Evolutionary conservation across 169 alveolate species (phyloP), one percentile per base, ranked within the genome.

Genomic region (Eimeria praecox): DNA sequence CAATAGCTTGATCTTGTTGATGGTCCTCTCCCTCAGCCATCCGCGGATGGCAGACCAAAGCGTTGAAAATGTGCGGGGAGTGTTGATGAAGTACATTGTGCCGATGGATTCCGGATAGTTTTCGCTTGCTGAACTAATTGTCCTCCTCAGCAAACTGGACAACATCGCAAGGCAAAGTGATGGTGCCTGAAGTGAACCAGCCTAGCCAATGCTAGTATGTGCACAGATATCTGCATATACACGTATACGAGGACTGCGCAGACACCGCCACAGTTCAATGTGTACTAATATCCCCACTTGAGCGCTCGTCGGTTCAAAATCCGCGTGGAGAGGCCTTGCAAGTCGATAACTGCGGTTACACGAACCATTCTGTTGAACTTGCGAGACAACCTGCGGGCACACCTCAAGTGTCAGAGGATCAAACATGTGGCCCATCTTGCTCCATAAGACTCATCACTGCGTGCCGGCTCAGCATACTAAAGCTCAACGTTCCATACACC

Each of bases 41-140:
- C 95, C 95, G 22, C 91, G 92, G 49, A 95, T 71, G 22, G 92
- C 90, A 49, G 78, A 54, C 96, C 96, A 95, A 33, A 95, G 90
- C 18, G 95, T 85, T 14, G 87, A 52, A 69, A 95, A 95, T 54
- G 91, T 64, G 38, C 94, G 83, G 49, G 96, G 96, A 3, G 96
- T 87, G 62, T 95, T 95, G 56, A 95, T 89, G 91, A 95, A 95
- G 24, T 62, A 95, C 73, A 95, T 95, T 30, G 90, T 62, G 40
- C 90, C 95, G 27, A 95, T 40, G 18, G 95, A 83, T 44, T 95
- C 96, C 46, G 96, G 96, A 20, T 95, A 95, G 78, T 95, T 95
- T 46, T 95, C 95, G 42, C 90, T 83, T 18, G 96, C 88, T 46
- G 91, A n/a, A 59, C 42, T 52, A 22, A 95, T 95, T 42, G 94